Base-by-base conservation (phyloP, 192 early-diverging fungal genomes). In the Coemansia asiatica region DNA sequence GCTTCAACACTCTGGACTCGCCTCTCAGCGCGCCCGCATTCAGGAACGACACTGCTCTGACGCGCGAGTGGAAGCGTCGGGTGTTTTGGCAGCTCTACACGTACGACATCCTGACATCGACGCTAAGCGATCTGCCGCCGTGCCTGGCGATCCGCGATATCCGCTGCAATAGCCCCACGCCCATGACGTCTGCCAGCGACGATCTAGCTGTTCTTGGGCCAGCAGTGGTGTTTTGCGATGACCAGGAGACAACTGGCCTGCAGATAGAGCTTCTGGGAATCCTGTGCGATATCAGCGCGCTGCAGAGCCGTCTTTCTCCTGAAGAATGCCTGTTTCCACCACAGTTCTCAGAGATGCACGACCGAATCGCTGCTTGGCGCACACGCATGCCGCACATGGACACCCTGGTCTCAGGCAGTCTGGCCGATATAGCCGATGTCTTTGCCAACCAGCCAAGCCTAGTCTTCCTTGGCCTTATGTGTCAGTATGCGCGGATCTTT, bases 11-110 rank as follows among this genome's bases (percentile, higher is more conserved):
- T 7, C 40, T 81, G 55, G 79, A 81, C 63, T 72, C 74, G 60
- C 74, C 74, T 40, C 58, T 75, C 10, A 76, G 66, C 51, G 35
- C 60, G 18, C 67, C 27, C 18, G 60, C 67, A 4, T 81, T 81
- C 51, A 59, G 47, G 12, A 51, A 56, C 50, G 74, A 81, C 64
- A 47, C 66, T 16, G 56, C 57, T 50, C 19, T 69, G 56, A 60
- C 29, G 1, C 74, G 46, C 60, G 79, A 81, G 58, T 81, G 79
- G 79, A 81, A 81, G 63, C 66, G 79, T 1, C 74, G 79, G 6
- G 74, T 81, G 64, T 81, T 81, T 29, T 81, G 79, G 79, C 79
- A 81, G 66, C 67, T 81, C 26, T 81, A 67, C 61, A 69, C 66
- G 9, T 69, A 69, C 33, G 79, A 81, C 26, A 29, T 76, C 16